Evolutionary conservation across 768 basidiomycete species (phyloP).

Genomic region (Strobilomyces echinocephalus): DNA sequence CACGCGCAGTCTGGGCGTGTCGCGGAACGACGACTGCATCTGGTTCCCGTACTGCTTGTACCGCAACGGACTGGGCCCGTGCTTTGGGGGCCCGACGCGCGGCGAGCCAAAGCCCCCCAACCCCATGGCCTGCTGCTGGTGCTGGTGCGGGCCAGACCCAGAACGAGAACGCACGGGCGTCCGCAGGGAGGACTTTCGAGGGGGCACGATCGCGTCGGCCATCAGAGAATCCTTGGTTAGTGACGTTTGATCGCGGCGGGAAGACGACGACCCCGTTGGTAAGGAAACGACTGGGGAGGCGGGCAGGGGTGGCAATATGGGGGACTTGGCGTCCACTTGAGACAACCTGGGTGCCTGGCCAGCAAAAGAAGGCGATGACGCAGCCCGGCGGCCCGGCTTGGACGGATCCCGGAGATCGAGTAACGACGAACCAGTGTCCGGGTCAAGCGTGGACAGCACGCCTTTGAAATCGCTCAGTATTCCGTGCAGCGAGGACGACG

Average conservation of each 20-base stretch:
- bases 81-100: conserved; percentile 32
- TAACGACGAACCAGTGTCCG: conserved; percentile 42
- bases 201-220: conserved; percentile 28
- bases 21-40: conserved; percentile 36
- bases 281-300: conserved; percentile 23
- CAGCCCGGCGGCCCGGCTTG: conserved; percentile 45
- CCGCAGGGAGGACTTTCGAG: conserved; percentile 29
- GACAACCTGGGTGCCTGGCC: conserved; percentile 22
- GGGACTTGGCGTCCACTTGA: conserved; percentile 19
- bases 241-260: conserved; percentile 32
- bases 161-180: conserved; percentile 30
- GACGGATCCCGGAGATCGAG: conserved; percentile 67
- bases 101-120: conserved; percentile 25
- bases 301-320: conserved; percentile 13
- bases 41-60: conserved; percentile 36
- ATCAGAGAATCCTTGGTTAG: conserved; percentile 49
- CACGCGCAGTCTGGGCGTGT: conserved; percentile 47
- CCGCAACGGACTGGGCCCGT: conserved; percentile 42
- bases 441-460: conserved; percentile 63
- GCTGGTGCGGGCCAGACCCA: conserved; percentile 25
- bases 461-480: conserved; percentile 72
- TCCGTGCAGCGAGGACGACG: conserved; percentile 46
- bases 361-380: conserved; percentile 32
- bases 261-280: conserved; percentile 20
- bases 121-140: conserved; percentile 16